Evolutionary conservation across 768 basidiomycete species (phyloP), one percentile per base, ranked within the genome.

Genomic region (Pulveroboletus sp.): DNA sequence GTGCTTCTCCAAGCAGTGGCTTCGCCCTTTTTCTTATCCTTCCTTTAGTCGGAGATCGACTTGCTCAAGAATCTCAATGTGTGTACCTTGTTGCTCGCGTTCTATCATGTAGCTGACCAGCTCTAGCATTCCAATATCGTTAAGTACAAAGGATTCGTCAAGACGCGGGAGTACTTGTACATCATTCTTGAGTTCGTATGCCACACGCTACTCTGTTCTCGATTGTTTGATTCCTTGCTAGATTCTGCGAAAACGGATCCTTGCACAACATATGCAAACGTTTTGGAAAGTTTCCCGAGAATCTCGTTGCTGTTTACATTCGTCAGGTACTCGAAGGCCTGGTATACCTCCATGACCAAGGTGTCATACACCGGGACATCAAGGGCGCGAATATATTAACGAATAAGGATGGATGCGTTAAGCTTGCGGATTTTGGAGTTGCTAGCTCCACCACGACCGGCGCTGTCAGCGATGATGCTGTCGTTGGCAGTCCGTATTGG

Each of bases 341-440:
- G 29, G 86, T 94, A 40, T 99, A 99, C 66, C 82, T 99, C 17
- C 97, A 99, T 63, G 95, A 98, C 57, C 95, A 98, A 73, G 97
- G 97, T 75, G 97, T 99, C 52, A 97, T 99, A 59, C 97, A 99
- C 67, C 80, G 97, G 27, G 97, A 99, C 61, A 98, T 99, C 74
- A 99, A 99, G 67, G 97, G 97, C 31, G 95, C 97, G 13, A 99
- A 99, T 57, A 97, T 99, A 63, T 75, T 99, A 38, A 97, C 97
- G 17, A 97, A 97, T 66, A 99, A 99, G 71, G 95, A 97, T 72
- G 97, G 97, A 7, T 88, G 86, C 19, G 94, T 99, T 50, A 99
- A 98, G 69, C 78, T 99, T n/a, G 97, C 97, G 12, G 97, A 99
- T 69, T 99, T 99, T 62, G 97, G 97, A 43, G 97, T 99, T 17